Percentiles rank a stretch among this genome's conserved stretches.
phyloP scores from a whole-genome alignment of 106 monocot species.

The Allium cepa region DNA sequence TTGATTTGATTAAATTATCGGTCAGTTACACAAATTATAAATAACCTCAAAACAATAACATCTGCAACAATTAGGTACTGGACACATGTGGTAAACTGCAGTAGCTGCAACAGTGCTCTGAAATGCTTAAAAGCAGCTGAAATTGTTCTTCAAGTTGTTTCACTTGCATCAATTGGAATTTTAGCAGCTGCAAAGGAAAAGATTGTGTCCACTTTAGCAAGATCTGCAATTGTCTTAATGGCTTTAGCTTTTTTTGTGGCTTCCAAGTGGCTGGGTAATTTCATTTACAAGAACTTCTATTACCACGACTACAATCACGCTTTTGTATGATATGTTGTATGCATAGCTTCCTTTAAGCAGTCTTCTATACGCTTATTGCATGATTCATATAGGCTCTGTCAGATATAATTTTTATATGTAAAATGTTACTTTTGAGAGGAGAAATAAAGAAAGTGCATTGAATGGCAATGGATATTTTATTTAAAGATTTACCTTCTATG shows the following conservation, averaged over 20 bases:
- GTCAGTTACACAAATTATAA: background rate
- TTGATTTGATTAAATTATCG: background rate
- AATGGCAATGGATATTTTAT: too few species aligned
- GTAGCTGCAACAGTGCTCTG: slow-evolving; percentile 60
- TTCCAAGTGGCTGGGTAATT: slow-evolving; percentile 76
- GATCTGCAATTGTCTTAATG: slow-evolving; percentile 25
- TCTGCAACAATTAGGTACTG: slow-evolving; percentile 45
- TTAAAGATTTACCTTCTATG: too few species aligned
- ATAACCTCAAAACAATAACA: background rate
- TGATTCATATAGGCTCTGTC: too few species aligned
- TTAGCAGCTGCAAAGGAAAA: slow-evolving; percentile 46
- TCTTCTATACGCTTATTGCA: too few species aligned
- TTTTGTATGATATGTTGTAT: slow-evolving; percentile 27
- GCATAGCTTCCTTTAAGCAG: too few species aligned
- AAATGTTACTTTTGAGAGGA: too few species aligned
- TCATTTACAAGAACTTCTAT: slow-evolving; percentile 81
- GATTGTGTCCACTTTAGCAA: slow-evolving; percentile 32
- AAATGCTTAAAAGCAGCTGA: slow-evolving; percentile 54
- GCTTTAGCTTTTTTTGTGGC: slow-evolving; percentile 60
- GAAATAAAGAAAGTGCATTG: too few species aligned
- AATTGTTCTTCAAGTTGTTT: slow-evolving; percentile 53
- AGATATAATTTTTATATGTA: too few species aligned
- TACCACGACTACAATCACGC: slow-evolving; percentile 95
- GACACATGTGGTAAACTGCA: slow-evolving; percentile 79
- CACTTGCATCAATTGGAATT: slow-evolving; percentile 49